A percentile compares a stretch with the other conserved stretches of the same genome.
Conservation (phyloP, 2,329 filamentous ascomycete genomes). For the Stachybotrys elegans region DNA sequence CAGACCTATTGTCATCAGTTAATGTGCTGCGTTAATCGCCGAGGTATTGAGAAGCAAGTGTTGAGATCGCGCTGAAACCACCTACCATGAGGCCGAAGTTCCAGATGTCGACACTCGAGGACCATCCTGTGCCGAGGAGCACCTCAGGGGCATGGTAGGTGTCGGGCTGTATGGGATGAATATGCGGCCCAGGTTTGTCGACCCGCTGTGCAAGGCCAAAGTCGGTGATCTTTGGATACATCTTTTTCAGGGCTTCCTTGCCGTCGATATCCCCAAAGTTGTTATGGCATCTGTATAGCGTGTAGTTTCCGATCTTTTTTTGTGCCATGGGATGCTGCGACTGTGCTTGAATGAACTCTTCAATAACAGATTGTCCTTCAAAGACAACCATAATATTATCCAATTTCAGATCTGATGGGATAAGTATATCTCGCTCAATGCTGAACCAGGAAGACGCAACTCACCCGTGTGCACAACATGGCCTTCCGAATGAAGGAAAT, state of each 20-base stretch:
- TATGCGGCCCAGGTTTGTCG: conserved; percentile 4
- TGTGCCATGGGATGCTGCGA: conserved; percentile 6
- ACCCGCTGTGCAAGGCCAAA: conserved; percentile 12
- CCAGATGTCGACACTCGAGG: conserved; percentile 13
- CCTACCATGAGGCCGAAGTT: conserved; percentile 17
- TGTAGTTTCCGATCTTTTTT: conserved; percentile 7
- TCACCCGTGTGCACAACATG: conserved; percentile 39
- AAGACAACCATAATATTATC: conserved; percentile 18
- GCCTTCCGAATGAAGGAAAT: conserved; percentile 35
- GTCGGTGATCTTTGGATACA: conserved; percentile 12
- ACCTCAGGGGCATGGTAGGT: conserved; percentile 13
- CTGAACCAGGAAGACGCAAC: conserved; percentile 1
- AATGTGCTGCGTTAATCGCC: too few species aligned
- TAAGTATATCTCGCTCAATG: too few species aligned
- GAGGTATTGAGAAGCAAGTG: too few species aligned
- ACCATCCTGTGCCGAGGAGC: conserved; percentile 10
- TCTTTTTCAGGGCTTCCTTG: conserved; percentile 4
- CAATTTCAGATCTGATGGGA: conserved; percentile 13
- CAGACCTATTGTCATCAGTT: conserved; percentile 12
- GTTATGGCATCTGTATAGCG: conserved; percentile 13
- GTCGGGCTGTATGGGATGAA: conserved; percentile 13
- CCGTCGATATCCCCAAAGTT: conserved; percentile 11
- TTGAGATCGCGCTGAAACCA: neutral
- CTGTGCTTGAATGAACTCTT: conserved; percentile 12
- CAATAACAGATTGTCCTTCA: conserved; percentile 14